phyloP scores from a whole-genome alignment of 176 grass and related monocot species.

The Paspalum vaginatum region DNA sequence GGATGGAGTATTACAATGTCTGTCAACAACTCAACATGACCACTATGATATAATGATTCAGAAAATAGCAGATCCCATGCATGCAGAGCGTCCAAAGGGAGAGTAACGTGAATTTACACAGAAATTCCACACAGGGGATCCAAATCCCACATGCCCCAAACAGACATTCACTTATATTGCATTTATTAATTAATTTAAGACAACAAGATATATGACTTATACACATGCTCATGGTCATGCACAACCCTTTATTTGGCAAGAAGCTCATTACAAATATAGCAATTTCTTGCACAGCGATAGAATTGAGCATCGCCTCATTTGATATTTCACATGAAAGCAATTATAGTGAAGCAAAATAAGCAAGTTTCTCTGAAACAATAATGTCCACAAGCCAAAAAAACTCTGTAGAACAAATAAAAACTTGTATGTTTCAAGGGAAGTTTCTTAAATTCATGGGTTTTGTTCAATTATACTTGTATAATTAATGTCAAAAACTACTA shows the following conservation, averaged over 20 bases:
- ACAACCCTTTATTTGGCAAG: not conserved
- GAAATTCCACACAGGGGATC: not conserved
- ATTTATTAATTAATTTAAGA: not conserved
- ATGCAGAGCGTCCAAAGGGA: not conserved
- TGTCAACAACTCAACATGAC: not conserved
- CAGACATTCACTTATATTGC: not conserved
- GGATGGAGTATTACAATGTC: not conserved
- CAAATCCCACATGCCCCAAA: not conserved
- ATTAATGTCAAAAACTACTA: not conserved
- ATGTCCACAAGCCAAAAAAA: not conserved
- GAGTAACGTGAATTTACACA: not conserved
- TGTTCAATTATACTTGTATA: not conserved
- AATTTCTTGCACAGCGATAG: not conserved
- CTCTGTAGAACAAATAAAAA: no score
- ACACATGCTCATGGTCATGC: not conserved
- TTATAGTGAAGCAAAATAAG: not conserved
- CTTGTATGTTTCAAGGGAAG: no score
- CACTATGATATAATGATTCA: not conserved
- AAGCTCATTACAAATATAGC: slow-evolving; percentile 3
- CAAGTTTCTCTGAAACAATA: not conserved
- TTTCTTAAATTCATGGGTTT: not conserved
- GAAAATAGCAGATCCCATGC: not conserved
- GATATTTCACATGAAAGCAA: slow-evolving; percentile 1
- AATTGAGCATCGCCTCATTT: no score
- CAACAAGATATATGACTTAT: not conserved